Conservation (phyloP, 257 asterid species). For the Solanum megistacrolobum region DNA sequence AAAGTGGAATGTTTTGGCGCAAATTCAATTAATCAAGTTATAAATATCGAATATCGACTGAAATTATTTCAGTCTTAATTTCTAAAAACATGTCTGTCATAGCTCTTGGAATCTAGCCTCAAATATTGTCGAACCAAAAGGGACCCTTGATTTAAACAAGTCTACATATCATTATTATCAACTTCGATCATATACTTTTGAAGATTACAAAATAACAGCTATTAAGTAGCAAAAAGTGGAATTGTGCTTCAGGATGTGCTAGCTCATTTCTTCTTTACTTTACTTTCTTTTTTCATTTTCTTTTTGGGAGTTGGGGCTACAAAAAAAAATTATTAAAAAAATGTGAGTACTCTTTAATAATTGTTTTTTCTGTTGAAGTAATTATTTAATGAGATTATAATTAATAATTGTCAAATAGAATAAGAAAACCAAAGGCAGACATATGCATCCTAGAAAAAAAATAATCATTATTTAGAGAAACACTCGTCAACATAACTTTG, state of each 20-base stretch:
- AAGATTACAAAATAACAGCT: neutral
- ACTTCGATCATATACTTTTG: neutral
- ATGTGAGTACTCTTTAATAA: neutral
- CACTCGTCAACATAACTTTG: neutral
- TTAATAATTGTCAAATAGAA: neutral
- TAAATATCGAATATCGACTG: neutral
- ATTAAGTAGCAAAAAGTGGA: neutral
- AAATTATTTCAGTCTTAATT: neutral
- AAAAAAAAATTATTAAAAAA: neutral
- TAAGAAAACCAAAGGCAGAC: neutral
- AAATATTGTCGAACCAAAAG: neutral
- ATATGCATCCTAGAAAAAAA: neutral
- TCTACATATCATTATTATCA: neutral
- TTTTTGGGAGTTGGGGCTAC: neutral
- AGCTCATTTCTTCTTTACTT: neutral
- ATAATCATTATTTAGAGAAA: neutral
- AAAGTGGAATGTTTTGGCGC: accelerated
- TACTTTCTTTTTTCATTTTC: neutral
- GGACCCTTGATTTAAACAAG: neutral
- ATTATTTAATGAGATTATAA: neutral
- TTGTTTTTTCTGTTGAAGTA: neutral
- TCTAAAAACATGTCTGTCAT: neutral
- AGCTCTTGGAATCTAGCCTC: neutral
- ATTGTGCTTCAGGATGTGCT: neutral
- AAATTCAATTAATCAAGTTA: neutral